These are phyloP conservation scores for Ashbya aceris DNA, from an alignment of 1,139 yeast genomes.

Conservation along the genomic window DNA sequence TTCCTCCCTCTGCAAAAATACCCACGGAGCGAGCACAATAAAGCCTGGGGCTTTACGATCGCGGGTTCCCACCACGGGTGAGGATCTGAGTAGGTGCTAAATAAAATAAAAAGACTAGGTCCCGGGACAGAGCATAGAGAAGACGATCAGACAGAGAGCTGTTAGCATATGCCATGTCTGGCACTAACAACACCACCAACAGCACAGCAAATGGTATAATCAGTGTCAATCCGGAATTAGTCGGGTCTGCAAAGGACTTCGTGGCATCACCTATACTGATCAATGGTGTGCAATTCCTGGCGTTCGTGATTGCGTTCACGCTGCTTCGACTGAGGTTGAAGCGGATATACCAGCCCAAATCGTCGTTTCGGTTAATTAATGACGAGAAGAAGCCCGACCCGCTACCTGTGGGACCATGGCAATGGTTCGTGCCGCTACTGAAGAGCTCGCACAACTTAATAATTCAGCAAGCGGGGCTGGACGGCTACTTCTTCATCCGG, in stretches of 20 bases:
- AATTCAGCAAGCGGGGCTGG: slow-evolving; percentile 65
- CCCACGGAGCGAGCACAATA: too few species aligned
- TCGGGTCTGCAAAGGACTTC: neutral
- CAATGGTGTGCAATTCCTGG: slow-evolving; percentile 45
- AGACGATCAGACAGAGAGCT: too few species aligned
- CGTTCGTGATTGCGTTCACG: slow-evolving; percentile 45
- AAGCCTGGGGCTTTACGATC: too few species aligned
- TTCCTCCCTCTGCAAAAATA: too few species aligned
- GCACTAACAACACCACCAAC: too few species aligned
- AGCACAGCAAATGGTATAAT: too few species aligned
- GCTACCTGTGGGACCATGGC: slow-evolving; percentile 51
- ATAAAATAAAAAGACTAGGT: too few species aligned
- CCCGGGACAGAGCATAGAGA: too few species aligned
- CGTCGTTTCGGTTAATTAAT: slow-evolving; percentile 48
- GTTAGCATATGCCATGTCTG: too few species aligned
- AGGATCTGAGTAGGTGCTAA: too few species aligned
- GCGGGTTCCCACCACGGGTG: too few species aligned
- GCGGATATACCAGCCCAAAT: slow-evolving; percentile 62
- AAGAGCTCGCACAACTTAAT: slow-evolving; percentile 55
- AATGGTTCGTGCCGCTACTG: slow-evolving; percentile 51
- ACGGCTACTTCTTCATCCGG: slow-evolving; percentile 62
- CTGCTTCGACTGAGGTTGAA: slow-evolving; percentile 45
- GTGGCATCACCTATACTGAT: slow-evolving; percentile 52
- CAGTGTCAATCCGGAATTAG: slow-evolving; percentile 23
- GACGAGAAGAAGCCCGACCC: slow-evolving; percentile 55